Conservation (phyloP, 345 rosid species). For the Cardamine chenopodiifolia region DNA sequence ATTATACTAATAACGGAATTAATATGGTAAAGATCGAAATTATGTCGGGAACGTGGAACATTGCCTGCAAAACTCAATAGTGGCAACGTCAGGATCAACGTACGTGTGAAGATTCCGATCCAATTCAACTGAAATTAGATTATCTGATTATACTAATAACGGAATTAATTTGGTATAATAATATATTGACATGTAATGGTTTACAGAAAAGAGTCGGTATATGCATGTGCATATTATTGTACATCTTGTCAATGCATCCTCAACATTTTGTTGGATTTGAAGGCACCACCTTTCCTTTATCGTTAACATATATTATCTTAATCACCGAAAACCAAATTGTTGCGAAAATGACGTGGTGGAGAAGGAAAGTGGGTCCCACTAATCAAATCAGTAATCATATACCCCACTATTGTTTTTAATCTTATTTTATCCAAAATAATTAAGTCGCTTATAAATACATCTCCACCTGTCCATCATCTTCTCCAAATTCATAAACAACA, state of each 20-base stretch:
- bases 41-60: slow-evolving; percentile 23
- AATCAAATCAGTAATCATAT: background rate
- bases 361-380: slow-evolving; percentile 19
- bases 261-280: too few species aligned
- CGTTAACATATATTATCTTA: too few species aligned
- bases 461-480: slow-evolving; percentile 33
- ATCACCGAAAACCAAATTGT: background rate
- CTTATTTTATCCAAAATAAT: slow-evolving; percentile 4
- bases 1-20: slow-evolving; percentile 3
- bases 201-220: too few species aligned
- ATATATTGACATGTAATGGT: too few species aligned
- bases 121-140: background rate
- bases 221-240: too few species aligned
- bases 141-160: background rate
- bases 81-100: slow-evolving; percentile 26
- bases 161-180: too few species aligned
- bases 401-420: background rate
- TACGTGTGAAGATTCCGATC: slow-evolving; percentile 23
- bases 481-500: background rate
- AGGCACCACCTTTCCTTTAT: too few species aligned
- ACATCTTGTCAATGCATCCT: too few species aligned
- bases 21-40: background rate
- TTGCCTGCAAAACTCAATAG: slow-evolving; percentile 13
- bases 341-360: slow-evolving; percentile 18
- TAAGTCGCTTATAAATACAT: slow-evolving; percentile 25